phyloP scores from a whole-genome alignment of 441 rosid species.

The Macaranga tanarius region DNA sequence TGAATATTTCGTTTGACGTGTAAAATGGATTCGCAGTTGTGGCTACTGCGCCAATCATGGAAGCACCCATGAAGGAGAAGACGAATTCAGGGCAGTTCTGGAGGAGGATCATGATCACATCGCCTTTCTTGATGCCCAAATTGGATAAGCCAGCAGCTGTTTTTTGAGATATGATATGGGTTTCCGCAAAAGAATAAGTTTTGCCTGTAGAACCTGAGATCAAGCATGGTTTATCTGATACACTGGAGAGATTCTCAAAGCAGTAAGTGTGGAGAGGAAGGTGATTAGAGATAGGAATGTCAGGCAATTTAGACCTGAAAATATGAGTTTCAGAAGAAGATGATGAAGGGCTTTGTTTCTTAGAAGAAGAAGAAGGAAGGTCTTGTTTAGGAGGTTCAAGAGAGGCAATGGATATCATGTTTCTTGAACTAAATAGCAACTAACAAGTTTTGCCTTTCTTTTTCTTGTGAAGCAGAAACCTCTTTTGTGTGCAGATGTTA shows the following conservation, averaged over 20 bases:
- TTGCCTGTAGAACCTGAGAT: conserved; percentile 56
- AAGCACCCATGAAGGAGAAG: conserved; percentile 78
- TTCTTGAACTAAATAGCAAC: neutral
- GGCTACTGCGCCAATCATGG: conserved; percentile 77
- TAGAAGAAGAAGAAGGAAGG: conserved; percentile 25
- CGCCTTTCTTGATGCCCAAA: conserved; percentile 60
- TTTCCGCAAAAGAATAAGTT: conserved; percentile 48
- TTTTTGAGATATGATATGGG: conserved; percentile 44
- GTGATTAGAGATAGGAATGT: conserved; percentile 62
- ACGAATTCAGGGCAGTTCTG: conserved; percentile 80
- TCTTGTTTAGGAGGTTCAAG: conserved; percentile 31
- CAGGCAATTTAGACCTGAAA: conserved; percentile 77
- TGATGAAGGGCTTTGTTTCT: neutral
- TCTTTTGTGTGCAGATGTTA: neutral
- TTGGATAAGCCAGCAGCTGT: conserved; percentile 58
- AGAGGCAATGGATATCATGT: conserved; percentile 37
- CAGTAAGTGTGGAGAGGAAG: conserved; percentile 78
- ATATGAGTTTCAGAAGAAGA: conserved; percentile 28
- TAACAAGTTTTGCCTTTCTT: neutral
- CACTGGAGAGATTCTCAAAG: conserved; percentile 42
- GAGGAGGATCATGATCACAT: conserved; percentile 80
- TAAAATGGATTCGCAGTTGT: conserved; percentile 87
- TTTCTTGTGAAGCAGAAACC: neutral
- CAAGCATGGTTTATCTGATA: conserved; percentile 55
- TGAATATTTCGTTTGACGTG: conserved; percentile 61